Evolutionary conservation across 495 filamentous ascomycete species (phyloP), one percentile per base, ranked within the genome.

Genomic region (Xylaria longipes): DNA sequence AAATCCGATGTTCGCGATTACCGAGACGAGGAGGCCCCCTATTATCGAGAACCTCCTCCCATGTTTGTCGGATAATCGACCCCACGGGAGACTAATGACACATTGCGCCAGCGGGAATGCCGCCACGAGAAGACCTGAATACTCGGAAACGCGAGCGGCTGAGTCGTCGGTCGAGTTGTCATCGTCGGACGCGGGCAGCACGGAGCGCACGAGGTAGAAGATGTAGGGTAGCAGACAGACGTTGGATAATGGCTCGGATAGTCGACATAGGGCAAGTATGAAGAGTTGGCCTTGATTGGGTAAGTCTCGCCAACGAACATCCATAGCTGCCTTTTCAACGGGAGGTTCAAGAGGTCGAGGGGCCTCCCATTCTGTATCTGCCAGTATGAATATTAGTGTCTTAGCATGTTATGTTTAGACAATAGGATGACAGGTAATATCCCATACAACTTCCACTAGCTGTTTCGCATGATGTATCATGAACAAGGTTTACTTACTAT

Each of bases 31-130:
- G 54, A 94, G 88, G 15, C 94, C 93, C 35, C 90, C 83, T 0
- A 95, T 79, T 20, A 97, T 87, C 46, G 92, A 88, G 0, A 91
- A 88, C 74, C 94, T 93, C n/a, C 94, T 87, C 11, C 92, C 92
- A 41, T 92, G 77, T 14, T 65, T 74, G 75, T 95, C 92, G 1
- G 91, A 92, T 0, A 94, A 80, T 41, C 83, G 80, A 17, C 92
- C 94, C 93, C 93, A 96, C 69, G 91, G 89, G 77, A 95, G 87
- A 27, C 90, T 91, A 0, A 91, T 92, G 27, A 91, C 72, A 73
- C 90, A 89, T 77, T 95, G 93, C 37, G 91, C 89, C 43, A 93
- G 81, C 12, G 91, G 87, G 74, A 95, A 95, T 29, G 90, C 88
- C n/a, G 91, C 90, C 60, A 92, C 89, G 72, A 94, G 86, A 52